Conservation (phyloP, 768 basidiomycete genomes). For the Podaxis carcinomalis region DNA sequence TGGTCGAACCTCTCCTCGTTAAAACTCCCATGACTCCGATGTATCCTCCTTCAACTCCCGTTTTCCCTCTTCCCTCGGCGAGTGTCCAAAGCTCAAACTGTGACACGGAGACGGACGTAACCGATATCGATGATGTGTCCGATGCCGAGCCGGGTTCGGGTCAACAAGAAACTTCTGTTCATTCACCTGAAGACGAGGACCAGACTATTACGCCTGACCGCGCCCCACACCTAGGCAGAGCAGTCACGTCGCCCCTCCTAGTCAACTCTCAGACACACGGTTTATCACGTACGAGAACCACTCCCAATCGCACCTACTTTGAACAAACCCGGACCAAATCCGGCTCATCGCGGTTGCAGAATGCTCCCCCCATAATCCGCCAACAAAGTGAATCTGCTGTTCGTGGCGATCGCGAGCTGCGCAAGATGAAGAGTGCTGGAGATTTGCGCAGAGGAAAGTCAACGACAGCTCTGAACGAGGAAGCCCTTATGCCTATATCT, state of each 20-base stretch:
- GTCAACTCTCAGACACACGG: constrained; percentile 30
- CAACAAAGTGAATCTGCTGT: constrained; percentile 37
- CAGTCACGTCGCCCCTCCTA: constrained; percentile 45
- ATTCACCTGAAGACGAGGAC: constrained; percentile 58
- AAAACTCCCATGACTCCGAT: constrained; percentile 55
- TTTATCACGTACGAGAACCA: constrained; percentile 70
- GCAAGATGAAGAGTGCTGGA: constrained; percentile 86
- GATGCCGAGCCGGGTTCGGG: constrained; percentile 48
- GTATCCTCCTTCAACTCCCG: constrained; percentile 65
- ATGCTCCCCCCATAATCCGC: constrained; percentile 8
- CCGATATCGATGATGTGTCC: constrained; percentile 56
- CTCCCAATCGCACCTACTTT: constrained; percentile 60
- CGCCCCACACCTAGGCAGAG: constrained; percentile 47
- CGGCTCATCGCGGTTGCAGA: constrained; percentile 13
- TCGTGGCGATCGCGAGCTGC: constrained; percentile 54
- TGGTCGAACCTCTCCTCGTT: constrained; percentile 80
- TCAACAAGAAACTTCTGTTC: constrained; percentile 23
- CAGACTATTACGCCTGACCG: constrained; percentile 70
- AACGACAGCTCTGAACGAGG: constrained; percentile 23
- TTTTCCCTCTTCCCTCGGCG: constrained; percentile 47
- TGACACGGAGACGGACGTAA: constrained; percentile 39
- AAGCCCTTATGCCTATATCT: constrained; percentile 31
- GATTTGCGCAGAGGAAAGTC: constrained; percentile 56
- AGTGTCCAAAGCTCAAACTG: constrained; percentile 32
- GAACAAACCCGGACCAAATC: constrained; percentile 37